Percentiles rank a stretch among this genome's conserved stretches.
phyloP scores from a whole-genome alignment of 164 flowering plant genomes.

The Annona cherimola region DNA sequence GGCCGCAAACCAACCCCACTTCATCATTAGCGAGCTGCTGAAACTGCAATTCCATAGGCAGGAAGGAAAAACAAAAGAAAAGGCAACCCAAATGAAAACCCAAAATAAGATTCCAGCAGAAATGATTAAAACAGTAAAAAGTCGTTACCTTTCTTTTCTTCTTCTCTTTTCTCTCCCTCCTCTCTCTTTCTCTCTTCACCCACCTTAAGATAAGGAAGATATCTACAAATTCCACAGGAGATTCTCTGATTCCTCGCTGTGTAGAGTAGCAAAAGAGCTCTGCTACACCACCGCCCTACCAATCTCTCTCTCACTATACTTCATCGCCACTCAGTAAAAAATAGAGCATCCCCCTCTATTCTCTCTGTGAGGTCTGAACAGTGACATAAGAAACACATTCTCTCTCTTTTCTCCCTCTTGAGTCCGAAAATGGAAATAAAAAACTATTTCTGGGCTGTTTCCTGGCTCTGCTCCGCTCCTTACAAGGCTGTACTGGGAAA shows the following conservation, averaged over 20 bases:
- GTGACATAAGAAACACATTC: neutral
- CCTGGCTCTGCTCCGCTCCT: neutral
- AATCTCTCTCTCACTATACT: neutral
- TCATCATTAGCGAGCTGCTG: neutral
- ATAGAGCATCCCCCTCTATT: too few relatives aligned
- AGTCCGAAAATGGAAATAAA: neutral
- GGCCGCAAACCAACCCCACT: neutral
- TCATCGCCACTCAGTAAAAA: neutral
- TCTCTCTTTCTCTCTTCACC: neutral
- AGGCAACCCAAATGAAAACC: neutral
- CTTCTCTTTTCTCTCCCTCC: neutral
- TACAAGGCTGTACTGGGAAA: neutral
- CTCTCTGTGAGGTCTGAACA: too few relatives aligned
- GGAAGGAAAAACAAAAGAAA: neutral
- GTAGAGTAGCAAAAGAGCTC: neutral
- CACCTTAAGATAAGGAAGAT: too few relatives aligned
- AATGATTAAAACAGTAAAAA: neutral
- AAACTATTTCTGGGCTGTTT: neutral
- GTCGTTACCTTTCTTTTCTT: neutral
- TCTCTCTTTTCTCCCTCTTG: neutral
- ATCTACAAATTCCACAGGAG: neutral
- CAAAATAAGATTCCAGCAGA: constrained; percentile 8
- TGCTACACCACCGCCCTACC: neutral
- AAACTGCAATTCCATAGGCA: neutral
- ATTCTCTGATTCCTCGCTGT: neutral